These are phyloP conservation scores for Agapanthus africanus DNA, from an alignment of 106 monocot species.

Conservation along the genomic window DNA sequence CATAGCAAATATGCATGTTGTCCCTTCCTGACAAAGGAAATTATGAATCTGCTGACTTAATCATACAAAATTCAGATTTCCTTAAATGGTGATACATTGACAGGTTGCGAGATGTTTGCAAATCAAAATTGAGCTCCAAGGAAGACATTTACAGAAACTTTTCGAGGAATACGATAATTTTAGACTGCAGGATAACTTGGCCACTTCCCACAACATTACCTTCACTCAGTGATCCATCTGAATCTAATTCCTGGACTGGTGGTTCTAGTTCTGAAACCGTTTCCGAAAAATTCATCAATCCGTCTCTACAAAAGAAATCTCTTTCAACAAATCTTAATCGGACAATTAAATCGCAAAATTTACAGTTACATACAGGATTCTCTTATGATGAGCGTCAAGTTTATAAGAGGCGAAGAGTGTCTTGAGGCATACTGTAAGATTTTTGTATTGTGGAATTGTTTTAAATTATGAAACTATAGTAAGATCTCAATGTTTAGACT, in stretches of 20 bases:
- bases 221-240: constrained; percentile 4
- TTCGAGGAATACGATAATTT: not conserved
- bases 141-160: constrained; percentile 2
- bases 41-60: not conserved
- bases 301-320: not conserved
- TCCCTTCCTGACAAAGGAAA: not conserved
- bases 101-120: constrained; percentile 3
- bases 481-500: no score
- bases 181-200: not conserved
- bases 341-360: not conserved
- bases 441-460: no score
- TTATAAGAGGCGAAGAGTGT: constrained; percentile 1
- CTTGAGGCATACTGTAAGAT: not conserved
- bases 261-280: not conserved
- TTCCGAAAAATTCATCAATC: not conserved
- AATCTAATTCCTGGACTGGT: constrained; percentile 3
- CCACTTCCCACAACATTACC: not conserved
- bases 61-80: not conserved
- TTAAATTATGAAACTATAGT: no score
- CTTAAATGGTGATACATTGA: not conserved
- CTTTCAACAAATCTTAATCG: not conserved
- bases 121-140: constrained; percentile 5
- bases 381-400: not conserved
- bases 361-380: not conserved
- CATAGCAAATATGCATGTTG: no score